A percentile compares a stretch with the other conserved stretches of the same genome.
These are phyloP conservation scores for Heracleum sosnowskyi DNA, from an alignment of 129 eudicot genomes.

Conservation along the genomic window DNA sequence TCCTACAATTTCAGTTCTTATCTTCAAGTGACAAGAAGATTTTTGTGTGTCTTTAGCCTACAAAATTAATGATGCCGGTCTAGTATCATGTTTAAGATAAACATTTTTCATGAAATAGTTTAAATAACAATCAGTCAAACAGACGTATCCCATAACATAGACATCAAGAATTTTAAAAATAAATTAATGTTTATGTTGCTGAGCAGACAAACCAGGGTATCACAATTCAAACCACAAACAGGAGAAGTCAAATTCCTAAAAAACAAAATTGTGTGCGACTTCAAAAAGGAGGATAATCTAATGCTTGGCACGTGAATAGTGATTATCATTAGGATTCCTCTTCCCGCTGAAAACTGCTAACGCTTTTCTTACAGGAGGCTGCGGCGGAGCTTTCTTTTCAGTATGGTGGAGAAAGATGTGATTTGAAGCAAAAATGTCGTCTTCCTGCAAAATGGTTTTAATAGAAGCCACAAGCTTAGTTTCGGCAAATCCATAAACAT, in stretches of 20 bases:
- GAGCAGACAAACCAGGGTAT: neutral
- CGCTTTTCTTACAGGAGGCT: slow-evolving; percentile 85
- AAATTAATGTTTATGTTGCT: too few relatives aligned
- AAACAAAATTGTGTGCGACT: neutral
- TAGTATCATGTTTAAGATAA: neutral
- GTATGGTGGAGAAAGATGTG: slow-evolving; percentile 61
- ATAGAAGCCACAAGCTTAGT: neutral
- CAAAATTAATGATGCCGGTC: neutral
- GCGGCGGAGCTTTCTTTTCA: slow-evolving; percentile 64
- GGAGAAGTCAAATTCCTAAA: neutral
- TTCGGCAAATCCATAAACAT: neutral
- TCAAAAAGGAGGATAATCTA: slow-evolving; percentile 10
- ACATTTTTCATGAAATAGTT: neutral
- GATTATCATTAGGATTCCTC: slow-evolving; percentile 95
- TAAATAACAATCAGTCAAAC: neutral
- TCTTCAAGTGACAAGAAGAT: neutral
- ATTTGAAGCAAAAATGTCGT: slow-evolving; percentile 56
- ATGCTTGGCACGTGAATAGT: slow-evolving; percentile 63
- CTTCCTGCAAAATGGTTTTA: slow-evolving; percentile 32
- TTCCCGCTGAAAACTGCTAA: slow-evolving; percentile 68
- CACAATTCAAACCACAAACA: neutral
- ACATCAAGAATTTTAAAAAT: neutral
- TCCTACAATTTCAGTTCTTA: neutral
- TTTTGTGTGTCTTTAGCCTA: neutral
- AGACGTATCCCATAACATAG: neutral